These are phyloP conservation scores for Podaxis sp. DNA, from an alignment of 768 basidiomycete genomes.

Conservation along the genomic window DNA sequence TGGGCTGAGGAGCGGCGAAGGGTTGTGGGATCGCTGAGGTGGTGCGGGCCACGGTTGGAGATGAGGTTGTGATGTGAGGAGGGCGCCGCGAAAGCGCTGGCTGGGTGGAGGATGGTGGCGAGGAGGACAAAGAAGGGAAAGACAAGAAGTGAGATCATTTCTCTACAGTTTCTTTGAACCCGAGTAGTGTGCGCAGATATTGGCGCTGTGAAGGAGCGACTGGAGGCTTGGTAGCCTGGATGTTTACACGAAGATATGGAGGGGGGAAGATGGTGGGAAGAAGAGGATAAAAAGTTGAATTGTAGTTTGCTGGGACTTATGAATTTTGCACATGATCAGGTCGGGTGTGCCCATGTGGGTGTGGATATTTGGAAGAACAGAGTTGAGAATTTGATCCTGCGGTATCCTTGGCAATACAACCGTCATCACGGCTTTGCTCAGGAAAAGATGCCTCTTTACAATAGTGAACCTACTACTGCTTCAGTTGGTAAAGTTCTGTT, in stretches of 20 bases:
- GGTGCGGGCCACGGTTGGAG: slow-evolving; percentile 7
- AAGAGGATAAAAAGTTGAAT: slow-evolving; percentile 13
- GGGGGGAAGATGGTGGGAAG: slow-evolving; percentile 18
- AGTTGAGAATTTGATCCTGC: slow-evolving; percentile 7
- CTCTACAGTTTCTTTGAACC: neutral
- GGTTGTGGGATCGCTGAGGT: slow-evolving; percentile 18
- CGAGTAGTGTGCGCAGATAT: neutral
- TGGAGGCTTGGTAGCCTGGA: slow-evolving; percentile 29
- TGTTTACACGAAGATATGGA: neutral
- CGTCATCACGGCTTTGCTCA: neutral
- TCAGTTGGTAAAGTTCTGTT: neutral
- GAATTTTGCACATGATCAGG: slow-evolving; percentile 7
- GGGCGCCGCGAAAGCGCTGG: neutral
- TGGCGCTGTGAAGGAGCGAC: slow-evolving; percentile 32
- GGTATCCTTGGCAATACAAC: slow-evolving; percentile 23
- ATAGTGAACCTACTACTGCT: neutral
- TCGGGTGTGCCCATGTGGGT: neutral
- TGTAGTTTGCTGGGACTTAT: neutral
- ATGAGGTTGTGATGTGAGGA: neutral
- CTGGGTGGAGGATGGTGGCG: slow-evolving; percentile 5
- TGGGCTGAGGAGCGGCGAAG: slow-evolving; percentile 25
- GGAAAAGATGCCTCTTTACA: neutral
- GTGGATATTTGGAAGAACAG: slow-evolving; percentile 2
- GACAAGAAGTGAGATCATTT: slow-evolving; percentile 3
- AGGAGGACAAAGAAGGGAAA: slow-evolving; percentile 1